Percentiles rank a stretch among this genome's conserved stretches.
phyloP scores from a whole-genome alignment of 2,329 filamentous ascomycete species.

The Alternaria triticina region DNA sequence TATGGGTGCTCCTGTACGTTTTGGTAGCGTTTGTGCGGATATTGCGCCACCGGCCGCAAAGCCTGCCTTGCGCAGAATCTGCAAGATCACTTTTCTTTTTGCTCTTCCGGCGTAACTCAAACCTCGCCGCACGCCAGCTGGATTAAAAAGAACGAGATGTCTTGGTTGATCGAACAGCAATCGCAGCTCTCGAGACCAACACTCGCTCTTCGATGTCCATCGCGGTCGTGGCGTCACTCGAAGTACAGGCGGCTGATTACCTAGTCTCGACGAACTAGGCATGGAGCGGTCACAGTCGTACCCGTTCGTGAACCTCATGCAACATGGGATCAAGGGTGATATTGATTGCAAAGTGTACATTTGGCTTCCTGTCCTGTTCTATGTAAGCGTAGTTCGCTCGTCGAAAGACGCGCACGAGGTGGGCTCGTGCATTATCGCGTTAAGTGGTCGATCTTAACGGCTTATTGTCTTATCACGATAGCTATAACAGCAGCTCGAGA shows the following conservation, averaged over 20 bases:
- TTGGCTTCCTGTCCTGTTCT: not conserved
- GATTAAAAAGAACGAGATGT: not conserved
- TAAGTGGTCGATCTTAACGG: too few relatives aligned
- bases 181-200: not conserved
- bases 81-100: not conserved
- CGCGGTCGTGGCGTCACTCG: not conserved
- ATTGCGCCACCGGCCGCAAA: not conserved
- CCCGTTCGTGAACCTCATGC: too few relatives aligned
- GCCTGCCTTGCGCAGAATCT: not conserved
- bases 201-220: not conserved
- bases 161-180: not conserved
- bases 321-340: not conserved
- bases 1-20: not conserved
- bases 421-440: too few relatives aligned
- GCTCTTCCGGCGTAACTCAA: not conserved
- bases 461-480: too few relatives aligned
- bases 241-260: not conserved
- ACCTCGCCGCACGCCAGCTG: not conserved
- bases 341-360: not conserved
- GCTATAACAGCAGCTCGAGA: too few relatives aligned
- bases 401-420: too few relatives aligned
- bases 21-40: not conserved
- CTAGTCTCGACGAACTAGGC: not conserved
- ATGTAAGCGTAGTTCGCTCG: too few relatives aligned
- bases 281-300: not conserved